Base-by-base conservation (phyloP, 139 green algal genomes). In the Chlorella ohadii region DNA sequence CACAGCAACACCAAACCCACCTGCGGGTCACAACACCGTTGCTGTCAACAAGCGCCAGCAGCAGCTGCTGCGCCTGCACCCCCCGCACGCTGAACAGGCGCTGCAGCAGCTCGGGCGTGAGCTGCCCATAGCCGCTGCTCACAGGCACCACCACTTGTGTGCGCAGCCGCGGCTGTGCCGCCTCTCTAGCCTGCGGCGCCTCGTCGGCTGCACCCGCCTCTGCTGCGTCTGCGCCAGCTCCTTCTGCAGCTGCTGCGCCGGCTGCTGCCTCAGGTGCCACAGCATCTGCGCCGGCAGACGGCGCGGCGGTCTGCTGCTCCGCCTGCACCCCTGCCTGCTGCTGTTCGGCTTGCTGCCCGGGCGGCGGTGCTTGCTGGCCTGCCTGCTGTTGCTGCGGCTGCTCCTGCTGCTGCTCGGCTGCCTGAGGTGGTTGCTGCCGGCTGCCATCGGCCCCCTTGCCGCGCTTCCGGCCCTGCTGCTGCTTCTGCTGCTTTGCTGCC, bases 1-100 rank as follows among this genome's bases (percentile, higher is more conserved):
- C 11, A 2, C 51, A 59, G 51, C 11, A 59, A 13, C 11, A 59
- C 44, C 31, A 34, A 71, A 3, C 41, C 41, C 75, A 81, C 67
- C 61, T 84, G 57, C 86, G 67, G 4, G 74, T 86, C 31, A 90
- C 86, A 25, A 88, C 76, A 0, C 82, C 86, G 74, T 90, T 86
- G 1, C 36, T 47, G 47, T 89, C 88, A 1, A 90, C 84, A 33
- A 89, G 77, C 5, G 59, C 71, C 23, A 92, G 82, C 41, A 84
- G 64, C 63, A 87, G 73, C 77, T 87, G 82, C 57, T 85, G 81
- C 47, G 73, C 86, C 84, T 85, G 66, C 39, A 80, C 78, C 39
- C 83, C 67, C 38, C 64, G 38, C 39, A 89, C 83, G 47, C n/a
- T 31, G 38, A 87, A 90, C 17, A 90, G 27, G 1, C 67, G 66